A percentile compares a stretch with the other conserved stretches of the same genome.
These are phyloP conservation scores for Scleroderma bovista DNA, from an alignment of 768 basidiomycete species.

Conservation along the genomic window DNA sequence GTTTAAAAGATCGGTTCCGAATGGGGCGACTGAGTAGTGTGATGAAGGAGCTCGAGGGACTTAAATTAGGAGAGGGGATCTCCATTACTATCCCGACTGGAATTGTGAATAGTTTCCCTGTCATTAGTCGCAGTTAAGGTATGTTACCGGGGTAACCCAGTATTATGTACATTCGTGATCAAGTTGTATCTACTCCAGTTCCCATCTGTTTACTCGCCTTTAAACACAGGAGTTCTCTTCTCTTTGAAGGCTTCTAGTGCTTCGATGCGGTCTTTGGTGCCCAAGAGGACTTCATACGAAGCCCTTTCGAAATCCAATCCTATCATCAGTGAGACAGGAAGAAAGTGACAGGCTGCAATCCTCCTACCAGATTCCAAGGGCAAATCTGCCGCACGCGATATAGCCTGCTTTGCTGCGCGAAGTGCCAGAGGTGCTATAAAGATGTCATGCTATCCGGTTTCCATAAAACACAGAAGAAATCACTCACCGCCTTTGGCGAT, in stretches of 20 bases:
- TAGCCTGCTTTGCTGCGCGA: conserved; percentile 82
- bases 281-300: conserved; percentile 75
- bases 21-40: conserved; percentile 74
- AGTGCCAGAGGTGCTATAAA: conserved; percentile 75
- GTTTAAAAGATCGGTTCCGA: conserved; percentile 50
- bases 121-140: conserved; percentile 40
- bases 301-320: conserved; percentile 92
- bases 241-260: conserved; percentile 83
- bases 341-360: not conserved
- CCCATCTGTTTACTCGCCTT: conserved; percentile 52
- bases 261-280: conserved; percentile 72
- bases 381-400: conserved; percentile 74
- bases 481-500: conserved; percentile 64
- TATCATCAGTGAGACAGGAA: conserved; percentile 16
- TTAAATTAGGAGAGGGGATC: conserved; percentile 55
- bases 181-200: conserved; percentile 1
- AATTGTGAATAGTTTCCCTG: conserved; percentile 50
- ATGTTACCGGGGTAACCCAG: no score
- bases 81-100: conserved; percentile 55
- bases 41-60: conserved; percentile 81
- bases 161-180: no score
- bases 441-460: not conserved
- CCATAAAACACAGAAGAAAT: not conserved
- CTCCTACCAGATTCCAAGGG: conserved; percentile 65
- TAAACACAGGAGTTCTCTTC: conserved; percentile 75